Evolutionary conservation across 208 protist species (phyloP), one percentile per base, ranked within the genome.

Genomic region (Balamuthia mandrillaris): DNA sequence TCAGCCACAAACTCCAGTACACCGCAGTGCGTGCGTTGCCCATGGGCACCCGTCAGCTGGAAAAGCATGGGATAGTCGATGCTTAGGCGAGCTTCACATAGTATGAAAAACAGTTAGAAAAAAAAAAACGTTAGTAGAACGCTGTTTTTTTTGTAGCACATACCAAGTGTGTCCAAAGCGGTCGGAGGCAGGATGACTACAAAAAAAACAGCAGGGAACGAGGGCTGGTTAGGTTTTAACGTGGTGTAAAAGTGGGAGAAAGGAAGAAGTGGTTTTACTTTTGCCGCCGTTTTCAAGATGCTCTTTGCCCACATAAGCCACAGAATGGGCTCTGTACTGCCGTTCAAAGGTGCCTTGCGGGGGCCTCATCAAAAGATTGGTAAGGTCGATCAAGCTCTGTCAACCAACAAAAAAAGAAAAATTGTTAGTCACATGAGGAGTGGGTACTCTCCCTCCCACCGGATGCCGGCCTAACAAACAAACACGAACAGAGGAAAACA

Each of bases 1-100:
- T 92, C 88, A 16, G 89, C 89, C 21, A 52, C 86, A 44, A 92
- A 92, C 49, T 92, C 89, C 12, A 89, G 37, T 33, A 92, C 88
- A 74, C 89, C 89, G 61, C 85, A 86, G 70, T 91, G 88, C 35
- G 88, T 86, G 41, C 33, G 44, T 41, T 45, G 83, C 6, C 51
- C 18, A 14, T 78, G 35, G 6, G 39, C 27, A 16, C 45, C 49
- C 7, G 72, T 77, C 10, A 91, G 42, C 70, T 87, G 61, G 63
- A 91, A 91, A 27, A 86, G 52, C 86, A 91, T 89, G 31, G 88
- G 88, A 16, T 60, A 87, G 54, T 70, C 51, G 27, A 88, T 77
- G 47, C 81, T 85, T 29, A 88, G 87, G 31, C 37, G 37, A 16
- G 66, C 47, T 82, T 47, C 18, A 5, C 42, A 24, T 39, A 21